A percentile compares a stretch with the other conserved stretches of the same genome.
Conservation (phyloP, 805 yeast genomes). For the Ogataea degrootiae region DNA sequence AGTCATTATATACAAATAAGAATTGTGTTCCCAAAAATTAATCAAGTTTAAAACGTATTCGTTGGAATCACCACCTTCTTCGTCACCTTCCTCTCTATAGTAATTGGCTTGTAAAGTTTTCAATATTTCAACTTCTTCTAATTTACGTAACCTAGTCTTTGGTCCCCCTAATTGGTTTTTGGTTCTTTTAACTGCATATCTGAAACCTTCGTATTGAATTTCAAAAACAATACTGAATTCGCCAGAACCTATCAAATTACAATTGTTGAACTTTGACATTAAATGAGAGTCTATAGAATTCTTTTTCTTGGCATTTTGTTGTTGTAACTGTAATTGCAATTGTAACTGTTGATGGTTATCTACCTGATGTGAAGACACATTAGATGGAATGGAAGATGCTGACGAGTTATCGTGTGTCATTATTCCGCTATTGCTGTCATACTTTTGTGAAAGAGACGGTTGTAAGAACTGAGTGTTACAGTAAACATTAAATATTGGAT, state of each 20-base stretch:
- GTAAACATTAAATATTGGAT: slow-evolving; percentile 13
- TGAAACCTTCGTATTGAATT: slow-evolving; percentile 61
- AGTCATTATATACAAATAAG: slow-evolving; percentile 83
- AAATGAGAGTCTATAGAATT: slow-evolving; percentile 37
- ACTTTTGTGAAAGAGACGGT: not conserved
- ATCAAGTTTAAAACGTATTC: slow-evolving; percentile 75
- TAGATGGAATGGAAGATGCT: slow-evolving; percentile 13
- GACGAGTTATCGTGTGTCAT: slow-evolving; percentile 7
- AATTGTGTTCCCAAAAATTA: slow-evolving; percentile 80
- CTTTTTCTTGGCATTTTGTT: slow-evolving; percentile 7
- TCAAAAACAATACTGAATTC: slow-evolving; percentile 88
- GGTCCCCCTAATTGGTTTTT: slow-evolving; percentile 59
- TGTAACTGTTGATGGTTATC: slow-evolving; percentile 4
- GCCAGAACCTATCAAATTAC: slow-evolving; percentile 72
- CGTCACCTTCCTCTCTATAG: slow-evolving; percentile 18
- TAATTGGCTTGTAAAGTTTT: slow-evolving; percentile 36
- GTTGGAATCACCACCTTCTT: slow-evolving; percentile 48
- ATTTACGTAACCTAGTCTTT: slow-evolving; percentile 54
- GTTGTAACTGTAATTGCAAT: slow-evolving; percentile 1
- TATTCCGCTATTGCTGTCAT: too few species aligned
- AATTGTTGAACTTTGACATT: slow-evolving; percentile 54
- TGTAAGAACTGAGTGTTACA: not conserved
- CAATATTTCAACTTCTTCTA: slow-evolving; percentile 76
- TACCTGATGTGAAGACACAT: slow-evolving; percentile 11
- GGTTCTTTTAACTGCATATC: slow-evolving; percentile 85